Percentiles rank a stretch among this genome's conserved stretches.
These are phyloP conservation scores for Cordyceps tenuipes DNA, from an alignment of 2,329 filamentous ascomycete species.

Conservation along the genomic window DNA sequence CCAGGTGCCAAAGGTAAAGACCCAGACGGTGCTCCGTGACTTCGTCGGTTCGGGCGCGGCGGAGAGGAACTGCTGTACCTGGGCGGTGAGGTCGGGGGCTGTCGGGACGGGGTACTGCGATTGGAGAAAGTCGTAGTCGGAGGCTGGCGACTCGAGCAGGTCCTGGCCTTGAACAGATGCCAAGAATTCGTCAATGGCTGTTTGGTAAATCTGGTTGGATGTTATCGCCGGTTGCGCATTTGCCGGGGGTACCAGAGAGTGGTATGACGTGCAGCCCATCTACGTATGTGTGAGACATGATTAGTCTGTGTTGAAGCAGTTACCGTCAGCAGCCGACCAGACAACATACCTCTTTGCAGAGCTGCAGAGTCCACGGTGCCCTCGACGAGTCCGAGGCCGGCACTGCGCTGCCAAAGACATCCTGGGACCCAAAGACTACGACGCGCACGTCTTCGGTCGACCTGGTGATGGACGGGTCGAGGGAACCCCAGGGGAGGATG, in stretches of 20 bases:
- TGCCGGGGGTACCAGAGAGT: slow-evolving; percentile 36
- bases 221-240: slow-evolving; percentile 41
- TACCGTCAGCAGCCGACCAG: too few species aligned
- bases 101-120: slow-evolving; percentile 34
- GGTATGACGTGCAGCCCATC: slow-evolving; percentile 37
- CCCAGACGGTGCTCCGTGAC: slow-evolving; percentile 42
- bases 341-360: slow-evolving; percentile 4
- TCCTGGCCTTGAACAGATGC: slow-evolving; percentile 24
- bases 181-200: slow-evolving; percentile 28
- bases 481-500: neutral
- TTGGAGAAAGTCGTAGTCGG: slow-evolving; percentile 35
- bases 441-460: slow-evolving; percentile 6
- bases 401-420: slow-evolving; percentile 7
- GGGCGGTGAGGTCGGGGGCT: slow-evolving; percentile 34
- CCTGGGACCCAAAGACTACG: slow-evolving; percentile 9
- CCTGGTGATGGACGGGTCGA: neutral
- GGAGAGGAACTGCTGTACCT: slow-evolving; percentile 38
- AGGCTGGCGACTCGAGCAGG: slow-evolving; percentile 26
- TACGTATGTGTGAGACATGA: slow-evolving; percentile 26
- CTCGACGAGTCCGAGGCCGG: neutral
- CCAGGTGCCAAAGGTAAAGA: slow-evolving; percentile 47
- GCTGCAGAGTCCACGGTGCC: slow-evolving; percentile 2
- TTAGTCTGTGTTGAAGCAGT: neutral
- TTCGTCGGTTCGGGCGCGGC: slow-evolving; percentile 24
- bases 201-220: slow-evolving; percentile 46